Evolutionary conservation across 345 rosid species (phyloP), one percentile per base, ranked within the genome.

Genomic region (Salix purpurea): DNA sequence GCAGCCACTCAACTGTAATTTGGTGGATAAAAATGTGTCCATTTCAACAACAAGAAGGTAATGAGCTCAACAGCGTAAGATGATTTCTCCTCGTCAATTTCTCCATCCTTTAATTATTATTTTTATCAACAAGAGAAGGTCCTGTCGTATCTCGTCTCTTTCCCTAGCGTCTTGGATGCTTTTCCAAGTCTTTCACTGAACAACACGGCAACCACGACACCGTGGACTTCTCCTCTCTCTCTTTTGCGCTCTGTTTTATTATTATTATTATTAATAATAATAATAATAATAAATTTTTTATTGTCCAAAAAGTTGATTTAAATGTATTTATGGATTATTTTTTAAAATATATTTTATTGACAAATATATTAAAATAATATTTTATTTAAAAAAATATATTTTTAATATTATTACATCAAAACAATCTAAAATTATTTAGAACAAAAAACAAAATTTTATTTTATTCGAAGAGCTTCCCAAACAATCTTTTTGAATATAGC

Each of bases 1-100:
- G 81, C 81, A 73, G 84, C 86, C 82, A 79, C 74, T 75, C 84
- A 82, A 79, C 84, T 67, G 67, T 34, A 62, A 77, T 69, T 71
- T 78, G 81, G 71, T 71, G 74, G 30, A 28, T 52, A 75, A 74
- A 61, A 69, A 50, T 15, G 34, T 3, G 65, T 64, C 87, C 84
- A 83, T 82, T 71, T 84, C 84, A 80, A 79, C 77, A 67, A 36
- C 50, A 26, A 48, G 42, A 67, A 10, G 10, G 64, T 10, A 37
- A 67, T 67, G 24, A 5, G 39, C 44, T 37, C 64, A 21, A 15
- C 19, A 37, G 14, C 0, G 24, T 12, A 65, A 46, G 10, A 30
- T 28, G 24, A 10, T 61, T 1, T 48, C 39, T 37, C 19, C 66
- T 42, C 75, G 52, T 76, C 81, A 19, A 30, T 62, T 60, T 64